Base-by-base conservation (phyloP, 805 yeast genomes). In the Suhomyces sp. region DNA sequence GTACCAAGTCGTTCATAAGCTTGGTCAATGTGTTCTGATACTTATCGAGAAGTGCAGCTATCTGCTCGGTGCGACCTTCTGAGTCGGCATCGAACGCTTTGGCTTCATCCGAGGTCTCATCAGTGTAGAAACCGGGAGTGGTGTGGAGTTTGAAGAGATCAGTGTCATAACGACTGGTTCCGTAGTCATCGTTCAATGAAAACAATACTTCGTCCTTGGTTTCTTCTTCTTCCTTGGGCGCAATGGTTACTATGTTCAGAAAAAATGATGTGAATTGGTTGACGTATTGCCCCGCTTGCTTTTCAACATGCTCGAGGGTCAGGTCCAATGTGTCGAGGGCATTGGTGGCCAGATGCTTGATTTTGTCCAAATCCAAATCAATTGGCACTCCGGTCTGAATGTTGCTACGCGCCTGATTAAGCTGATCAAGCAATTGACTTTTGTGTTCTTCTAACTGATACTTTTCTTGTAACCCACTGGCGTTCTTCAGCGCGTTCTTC, bases 251-350 rank as follows among this genome's bases (percentile, higher is more conserved):
- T n/a, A 74, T 66, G 21, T 62, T 66, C 15, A 75, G 62, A 46
- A 87, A 73, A 53, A 84, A 78, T 6, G 81, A 76, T n/a, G 89
- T 80, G 51, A 87, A 73, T 60, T 77, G 82, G 40, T 71, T 65
- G 15, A 83, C 81, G 60, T 80, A 83, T n/a, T 73, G 72, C 0
- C 85, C 80, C 0, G 96, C 92, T 29, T 77, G 68, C 48, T 78
- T 80, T 64, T 92, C 97, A 6, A 89, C 84, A 49, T 75, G 75
- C 58, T 88, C 96, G 44, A 92, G 73, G 58, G 84, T 56, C 7
- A 80, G 71, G 65, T 91, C 97, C 54, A 92, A 75, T 6, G 81
- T 79, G 55, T 89, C 92, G 47, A 91, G 72, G 48, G 75, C 76
- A 35, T 80, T 82, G 44, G 76, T 77, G 58, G 87, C 89, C 50